Evolutionary conservation across 768 basidiomycete genomes (phyloP).

Genomic region (Boletus rubropictus): DNA sequence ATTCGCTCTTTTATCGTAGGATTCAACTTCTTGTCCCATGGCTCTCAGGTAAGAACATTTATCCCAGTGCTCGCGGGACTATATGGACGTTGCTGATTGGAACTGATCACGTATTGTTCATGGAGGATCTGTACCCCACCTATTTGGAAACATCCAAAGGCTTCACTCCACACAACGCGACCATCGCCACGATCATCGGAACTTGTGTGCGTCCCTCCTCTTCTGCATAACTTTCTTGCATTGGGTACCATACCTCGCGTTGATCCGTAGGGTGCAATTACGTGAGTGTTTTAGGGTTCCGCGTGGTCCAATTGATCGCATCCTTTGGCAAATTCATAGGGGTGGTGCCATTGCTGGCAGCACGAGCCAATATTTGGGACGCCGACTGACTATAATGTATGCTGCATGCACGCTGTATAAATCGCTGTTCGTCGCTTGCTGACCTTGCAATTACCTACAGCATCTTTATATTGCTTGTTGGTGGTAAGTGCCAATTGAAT

Average conservation of each 20-base stretch:
- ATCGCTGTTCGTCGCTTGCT: background rate
- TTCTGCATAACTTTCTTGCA: background rate
- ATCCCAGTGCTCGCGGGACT: background rate
- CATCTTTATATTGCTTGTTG: slow-evolving; percentile 23
- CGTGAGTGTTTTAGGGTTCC: slow-evolving; percentile 25
- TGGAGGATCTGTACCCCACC: slow-evolving; percentile 72
- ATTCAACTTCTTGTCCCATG: slow-evolving; percentile 76
- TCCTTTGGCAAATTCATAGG: slow-evolving; percentile 21
- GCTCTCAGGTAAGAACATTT: slow-evolving; percentile 46
- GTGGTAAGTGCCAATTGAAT: slow-evolving; percentile 13
- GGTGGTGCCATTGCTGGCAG: slow-evolving; percentile 72
- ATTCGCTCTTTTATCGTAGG: slow-evolving; percentile 30
- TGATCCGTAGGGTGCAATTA: slow-evolving; percentile 37
- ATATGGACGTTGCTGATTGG: background rate
- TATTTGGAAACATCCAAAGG: slow-evolving; percentile 62
- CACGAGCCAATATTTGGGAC: slow-evolving; percentile 69
- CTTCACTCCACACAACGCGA: slow-evolving; percentile 52
- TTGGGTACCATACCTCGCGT: background rate
- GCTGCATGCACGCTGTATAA: background rate
- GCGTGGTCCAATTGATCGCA: slow-evolving; percentile 9
- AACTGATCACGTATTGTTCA: background rate
- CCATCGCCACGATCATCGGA: slow-evolving; percentile 77
- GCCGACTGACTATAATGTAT: slow-evolving; percentile 71
- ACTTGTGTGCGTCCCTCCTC: slow-evolving; percentile 44
- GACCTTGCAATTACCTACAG: slow-evolving; percentile 3